A percentile compares a stretch with the other conserved stretches of the same genome.
Evolutionary conservation across 2,329 filamentous ascomycete species (phyloP).

Genomic region (Xylariaceae sp.): DNA sequence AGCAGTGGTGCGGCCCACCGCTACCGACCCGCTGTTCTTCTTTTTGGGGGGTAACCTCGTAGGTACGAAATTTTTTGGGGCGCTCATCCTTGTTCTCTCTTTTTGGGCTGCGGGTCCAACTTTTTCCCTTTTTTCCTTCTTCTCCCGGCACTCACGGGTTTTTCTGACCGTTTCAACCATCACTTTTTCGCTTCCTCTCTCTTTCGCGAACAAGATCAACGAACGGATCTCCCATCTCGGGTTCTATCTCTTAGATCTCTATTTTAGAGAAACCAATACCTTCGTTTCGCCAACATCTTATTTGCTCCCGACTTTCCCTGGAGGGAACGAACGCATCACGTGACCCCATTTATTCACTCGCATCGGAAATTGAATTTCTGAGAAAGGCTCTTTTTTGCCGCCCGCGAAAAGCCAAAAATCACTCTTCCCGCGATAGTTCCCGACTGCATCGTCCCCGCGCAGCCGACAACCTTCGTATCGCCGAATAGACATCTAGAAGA

Average conservation of each 20-base stretch:
- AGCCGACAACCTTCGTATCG: background rate
- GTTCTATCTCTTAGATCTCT: background rate
- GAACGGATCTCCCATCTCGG: background rate
- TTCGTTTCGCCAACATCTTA: background rate
- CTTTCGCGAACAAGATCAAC: background rate
- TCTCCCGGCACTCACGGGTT: conserved; percentile 3
- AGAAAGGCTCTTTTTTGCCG: too few species aligned
- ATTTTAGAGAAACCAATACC: background rate
- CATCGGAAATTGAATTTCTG: too few species aligned
- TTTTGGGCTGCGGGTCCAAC: background rate
- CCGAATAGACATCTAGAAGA: background rate
- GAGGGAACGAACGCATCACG: background rate
- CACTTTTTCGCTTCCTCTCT: background rate
- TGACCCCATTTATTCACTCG: background rate
- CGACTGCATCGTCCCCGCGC: background rate
- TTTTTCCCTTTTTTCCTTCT: background rate
- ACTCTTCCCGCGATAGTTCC: background rate
- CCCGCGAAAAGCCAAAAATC: too few species aligned
- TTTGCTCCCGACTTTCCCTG: background rate
- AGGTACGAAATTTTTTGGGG: conserved; percentile 16
- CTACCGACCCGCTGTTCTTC: too few species aligned
- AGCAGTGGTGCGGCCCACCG: too few species aligned
- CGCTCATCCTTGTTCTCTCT: conserved; percentile 1
- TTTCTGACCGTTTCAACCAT: conserved; percentile 13
- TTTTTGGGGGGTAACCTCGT: too few species aligned